Evolutionary conservation across 2,329 filamentous ascomycete species (phyloP), one percentile per base, ranked within the genome.

Genomic region (Colletotrichum caudatum): DNA sequence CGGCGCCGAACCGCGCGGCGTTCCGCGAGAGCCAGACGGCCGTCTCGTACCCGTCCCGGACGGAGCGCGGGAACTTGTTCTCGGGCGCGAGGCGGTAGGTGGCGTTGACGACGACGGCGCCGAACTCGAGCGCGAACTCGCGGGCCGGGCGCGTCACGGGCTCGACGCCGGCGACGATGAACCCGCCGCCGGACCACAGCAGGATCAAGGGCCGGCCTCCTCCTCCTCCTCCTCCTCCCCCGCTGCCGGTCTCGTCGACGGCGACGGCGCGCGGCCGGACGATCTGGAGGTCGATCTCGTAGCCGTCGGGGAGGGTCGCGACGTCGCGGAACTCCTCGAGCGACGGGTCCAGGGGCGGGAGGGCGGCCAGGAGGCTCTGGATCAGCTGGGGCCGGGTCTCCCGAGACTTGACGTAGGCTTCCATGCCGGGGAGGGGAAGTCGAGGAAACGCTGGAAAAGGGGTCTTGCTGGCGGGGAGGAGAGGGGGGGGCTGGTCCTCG

Each of bases 81-180:
- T 88, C 86, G 0, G 86, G 87, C 1, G 84, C 84, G 20, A 88
- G 81, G 0, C 86, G 77, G 74, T 88, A 88, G 53, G 86, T 84
- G 1, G 87, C 81, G 69, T 83, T 87, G 9, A 87, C 77, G 23
- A 83, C 82, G 0, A 83, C 78, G 35, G 82, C 67, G 7, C 57
- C 68, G 5, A 78, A 29, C 50, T 76, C 71, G 0, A 73, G 35
- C 1, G 78, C 76, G 35, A 72, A 71, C 5, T 71, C 69, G 16
- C 69, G 64, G 2, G 69, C 69, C 39, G 64, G 64, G 0, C 64
- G 46, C 5, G 69, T 71, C 16, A 44, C 53, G 11, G 65, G 65
- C 59, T 71, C 69, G 5, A 71, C 69, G 39, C 69, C 65, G 3
- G 69, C 69, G 0, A 71, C 65, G 59, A 71, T 56, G 69, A 69